These are phyloP conservation scores for Cyberlindnera galapagoensis DNA, from an alignment of 805 yeast genomes.

Conservation along the genomic window DNA sequence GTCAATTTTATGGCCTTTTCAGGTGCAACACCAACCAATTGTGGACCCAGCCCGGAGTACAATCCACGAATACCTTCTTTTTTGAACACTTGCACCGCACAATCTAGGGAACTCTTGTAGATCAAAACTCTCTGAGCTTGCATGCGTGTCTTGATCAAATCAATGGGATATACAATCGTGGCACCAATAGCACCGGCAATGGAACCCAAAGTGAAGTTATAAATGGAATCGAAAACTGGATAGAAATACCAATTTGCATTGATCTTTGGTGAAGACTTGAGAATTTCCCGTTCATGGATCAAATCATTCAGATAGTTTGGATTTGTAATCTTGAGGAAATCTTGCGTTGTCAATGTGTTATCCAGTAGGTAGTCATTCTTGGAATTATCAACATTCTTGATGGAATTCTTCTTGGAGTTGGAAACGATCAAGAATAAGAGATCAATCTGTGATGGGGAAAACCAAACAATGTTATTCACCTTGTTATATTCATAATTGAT, in stretches of 20 bases:
- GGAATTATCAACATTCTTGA: slow-evolving; percentile 11
- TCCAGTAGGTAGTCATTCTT: slow-evolving; percentile 13
- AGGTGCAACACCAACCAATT: slow-evolving; percentile 95
- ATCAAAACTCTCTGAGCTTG: slow-evolving; percentile 81
- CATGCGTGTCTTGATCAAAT: slow-evolving; percentile 93
- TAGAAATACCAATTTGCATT: slow-evolving; percentile 34
- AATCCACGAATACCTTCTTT: slow-evolving; percentile 81
- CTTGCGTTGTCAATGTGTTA: slow-evolving; percentile 25
- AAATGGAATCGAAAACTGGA: slow-evolving; percentile 78
- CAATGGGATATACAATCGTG: slow-evolving; percentile 95
- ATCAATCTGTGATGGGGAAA: slow-evolving; percentile 36
- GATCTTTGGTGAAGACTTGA: slow-evolving; percentile 8
- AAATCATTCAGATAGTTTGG: slow-evolving; percentile 30
- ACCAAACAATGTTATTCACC: slow-evolving; percentile 33
- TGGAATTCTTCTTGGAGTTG: slow-evolving; percentile 25
- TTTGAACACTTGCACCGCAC: slow-evolving; percentile 68
- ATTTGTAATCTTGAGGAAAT: slow-evolving; percentile 34
- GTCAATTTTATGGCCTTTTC: slow-evolving; percentile 96
- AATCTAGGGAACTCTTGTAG: slow-evolving; percentile 79
- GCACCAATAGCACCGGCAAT: slow-evolving; percentile 98
- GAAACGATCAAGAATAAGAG: slow-evolving; percentile 26
- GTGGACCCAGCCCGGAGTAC: slow-evolving; percentile 91
- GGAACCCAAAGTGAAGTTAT: slow-evolving; percentile 86
- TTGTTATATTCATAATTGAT: slow-evolving; percentile 31
- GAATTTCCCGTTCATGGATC: slow-evolving; percentile 13